Evolutionary conservation across 2,329 filamentous ascomycete genomes (phyloP).

Genomic region (Phaeosphaeria sp.): DNA sequence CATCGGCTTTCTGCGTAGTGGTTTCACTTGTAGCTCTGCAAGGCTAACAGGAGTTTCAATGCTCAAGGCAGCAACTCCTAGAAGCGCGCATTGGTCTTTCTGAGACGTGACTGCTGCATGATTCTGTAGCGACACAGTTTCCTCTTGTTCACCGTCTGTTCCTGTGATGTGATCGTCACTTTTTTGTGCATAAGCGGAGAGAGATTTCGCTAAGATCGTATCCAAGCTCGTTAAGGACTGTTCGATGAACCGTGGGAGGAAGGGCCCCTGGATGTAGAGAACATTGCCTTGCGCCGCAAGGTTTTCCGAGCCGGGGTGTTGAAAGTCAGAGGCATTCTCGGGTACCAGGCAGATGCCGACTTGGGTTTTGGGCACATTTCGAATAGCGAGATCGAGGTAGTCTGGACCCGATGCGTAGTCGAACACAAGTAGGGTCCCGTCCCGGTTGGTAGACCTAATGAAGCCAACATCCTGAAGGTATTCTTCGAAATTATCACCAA

Average conservation of each 20-base stretch:
- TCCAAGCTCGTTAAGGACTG: slow-evolving; percentile 22
- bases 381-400: slow-evolving; percentile 21
- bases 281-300: slow-evolving; percentile 22
- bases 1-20: slow-evolving; percentile 22
- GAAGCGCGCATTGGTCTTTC: background rate
- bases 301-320: slow-evolving; percentile 21
- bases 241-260: slow-evolving; percentile 25
- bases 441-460: slow-evolving; percentile 10
- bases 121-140: background rate
- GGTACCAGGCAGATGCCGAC: slow-evolving; percentile 41
- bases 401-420: slow-evolving; percentile 30
- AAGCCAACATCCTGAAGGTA: slow-evolving; percentile 22
- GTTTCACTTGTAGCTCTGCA: background rate
- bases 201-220: slow-evolving; percentile 14
- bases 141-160: background rate
- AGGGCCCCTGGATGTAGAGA: slow-evolving; percentile 37
- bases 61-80: background rate
- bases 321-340: slow-evolving; percentile 20
- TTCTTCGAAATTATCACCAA: slow-evolving; percentile 20
- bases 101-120: background rate
- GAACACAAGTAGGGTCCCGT: slow-evolving; percentile 29
- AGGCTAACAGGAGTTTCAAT: background rate
- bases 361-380: slow-evolving; percentile 16
- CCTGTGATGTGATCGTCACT: background rate
- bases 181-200: no score